These are phyloP conservation scores for Penicillium odoratum DNA, from an alignment of 495 filamentous ascomycete genomes.

Conservation along the genomic window DNA sequence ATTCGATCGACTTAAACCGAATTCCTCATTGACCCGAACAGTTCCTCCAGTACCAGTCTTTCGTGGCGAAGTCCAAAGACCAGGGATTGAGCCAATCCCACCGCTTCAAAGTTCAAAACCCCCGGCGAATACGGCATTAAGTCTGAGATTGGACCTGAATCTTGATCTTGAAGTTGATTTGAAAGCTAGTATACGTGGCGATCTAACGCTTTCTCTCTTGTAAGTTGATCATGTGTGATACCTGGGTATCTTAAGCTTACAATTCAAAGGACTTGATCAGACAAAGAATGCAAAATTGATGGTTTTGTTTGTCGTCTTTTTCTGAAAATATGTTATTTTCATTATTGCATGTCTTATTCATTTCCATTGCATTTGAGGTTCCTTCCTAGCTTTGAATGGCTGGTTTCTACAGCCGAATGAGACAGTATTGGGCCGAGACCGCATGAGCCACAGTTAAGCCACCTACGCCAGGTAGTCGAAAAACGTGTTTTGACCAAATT, in stretches of 20 bases:
- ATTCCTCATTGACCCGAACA: background rate
- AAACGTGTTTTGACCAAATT: background rate
- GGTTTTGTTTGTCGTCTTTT: background rate
- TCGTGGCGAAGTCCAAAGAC: background rate
- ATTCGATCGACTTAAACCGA: background rate
- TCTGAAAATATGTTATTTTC: background rate
- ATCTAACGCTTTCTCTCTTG: conserved; percentile 54
- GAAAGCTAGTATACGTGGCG: conserved; percentile 80
- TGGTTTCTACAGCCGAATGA: background rate
- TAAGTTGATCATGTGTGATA: background rate
- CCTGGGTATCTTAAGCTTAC: background rate
- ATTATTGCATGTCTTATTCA: background rate
- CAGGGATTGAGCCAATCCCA: background rate
- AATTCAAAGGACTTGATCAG: background rate
- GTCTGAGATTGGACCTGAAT: conserved; percentile 70
- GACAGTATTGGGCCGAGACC: background rate
- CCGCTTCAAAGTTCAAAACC: background rate
- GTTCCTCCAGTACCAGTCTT: background rate
- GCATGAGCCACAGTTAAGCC: background rate
- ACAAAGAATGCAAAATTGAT: background rate
- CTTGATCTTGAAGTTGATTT: conserved; percentile 77
- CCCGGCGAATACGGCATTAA: background rate
- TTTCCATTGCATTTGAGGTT: background rate
- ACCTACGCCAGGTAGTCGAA: background rate
- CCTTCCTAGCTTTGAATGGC: background rate